Evolutionary conservation across 345 rosid genomes (phyloP), one percentile per base, ranked within the genome.

Genomic region (Boechera retrofracta): DNA sequence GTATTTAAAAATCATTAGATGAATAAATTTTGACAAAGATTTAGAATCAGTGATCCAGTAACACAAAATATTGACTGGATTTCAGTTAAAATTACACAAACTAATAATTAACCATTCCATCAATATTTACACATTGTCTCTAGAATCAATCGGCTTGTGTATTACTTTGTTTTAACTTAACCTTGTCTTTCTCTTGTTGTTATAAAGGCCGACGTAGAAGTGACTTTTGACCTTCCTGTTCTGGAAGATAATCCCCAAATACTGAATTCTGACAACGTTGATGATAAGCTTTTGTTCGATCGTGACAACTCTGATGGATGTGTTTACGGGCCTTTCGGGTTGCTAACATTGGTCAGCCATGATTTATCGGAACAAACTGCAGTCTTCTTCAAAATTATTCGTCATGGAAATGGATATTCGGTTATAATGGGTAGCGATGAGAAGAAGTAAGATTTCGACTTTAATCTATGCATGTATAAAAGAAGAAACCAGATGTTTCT

Each of bases 341-440:
- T 91, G 77, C 70, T 87, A 70, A 81, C 79, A 51, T 81, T 89
- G 69, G 97, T 91, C 5, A 67, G 87, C 29, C 65, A 77, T 67
- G 85, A 85, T 64, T 80, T 87, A 67, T 71, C 82, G 7, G 92
- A 91, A 61, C 83, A 81, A 41, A 89, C 97, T 9, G 89, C 89
- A 16, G 74, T 91, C 49, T 89, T 83, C 74, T 91, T 89, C 31
- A 82, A 86, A 36, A 56, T 91, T 41, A 84, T 87, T 59, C 85
- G 74, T 59, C 73, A 76, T 15, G 78, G 73, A 0, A 69, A 80
- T 13, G 65, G 81, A 69, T 81, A 72, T 51, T 53, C 72, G 2
- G 83, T 91, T 33, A 83, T 90, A 29, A 87, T 88, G 90, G 74
- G 90, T 8, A 73, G 73, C 44, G 57, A 58, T 48, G 76, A 72